Base-by-base conservation (phyloP, 2,329 filamentous ascomycete species). In the Neonectria faginata region DNA sequence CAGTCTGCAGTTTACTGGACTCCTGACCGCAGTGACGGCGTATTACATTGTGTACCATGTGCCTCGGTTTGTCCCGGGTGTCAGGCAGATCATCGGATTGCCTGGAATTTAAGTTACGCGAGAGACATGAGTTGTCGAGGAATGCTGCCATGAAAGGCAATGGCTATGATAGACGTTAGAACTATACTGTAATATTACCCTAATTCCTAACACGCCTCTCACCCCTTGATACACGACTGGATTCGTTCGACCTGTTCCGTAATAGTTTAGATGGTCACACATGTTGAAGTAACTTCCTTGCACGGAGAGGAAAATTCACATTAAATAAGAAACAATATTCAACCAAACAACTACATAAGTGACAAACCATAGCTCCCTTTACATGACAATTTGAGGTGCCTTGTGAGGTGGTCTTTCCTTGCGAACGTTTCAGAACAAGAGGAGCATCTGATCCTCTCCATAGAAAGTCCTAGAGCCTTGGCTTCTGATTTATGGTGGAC, bases 31-130 rank as follows among this genome's bases (percentile, higher is more conserved):
- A 1, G 58, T 80, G 2, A 48, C 77, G 4, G 84, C 80, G 0
- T 78, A 86, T 41, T 88, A 86, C 58, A 64, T 72, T 20, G 79
- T 86, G 8, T 88, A 88, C 64, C 76, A 86, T 36, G 76, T 88
- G 12, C 86, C 86, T 16, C 78, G 86, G 9, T 83, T 83, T 64
- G 75, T 85, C 29, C 85, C 85, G 1, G 78, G 72, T 1, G 14
- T 86, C 36, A 77, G 86, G 22, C 72, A 77, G 10, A 52, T 85
- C 2, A 59, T 87, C 44, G 86, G 86, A 0, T 63, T 87, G 44
- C 86, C 85, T 1, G 85, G 85, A 0, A 80, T 87, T 75, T 86
- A 75, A 73, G 59, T 31, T 29, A 20, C 31, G 44, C 25, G 10
- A 33, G 18, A 3, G 11, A 50, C 5, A 33, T 1, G 18, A 12